Base-by-base conservation (phyloP, 78 protist species). In the Chrysochromulina tobinii region DNA sequence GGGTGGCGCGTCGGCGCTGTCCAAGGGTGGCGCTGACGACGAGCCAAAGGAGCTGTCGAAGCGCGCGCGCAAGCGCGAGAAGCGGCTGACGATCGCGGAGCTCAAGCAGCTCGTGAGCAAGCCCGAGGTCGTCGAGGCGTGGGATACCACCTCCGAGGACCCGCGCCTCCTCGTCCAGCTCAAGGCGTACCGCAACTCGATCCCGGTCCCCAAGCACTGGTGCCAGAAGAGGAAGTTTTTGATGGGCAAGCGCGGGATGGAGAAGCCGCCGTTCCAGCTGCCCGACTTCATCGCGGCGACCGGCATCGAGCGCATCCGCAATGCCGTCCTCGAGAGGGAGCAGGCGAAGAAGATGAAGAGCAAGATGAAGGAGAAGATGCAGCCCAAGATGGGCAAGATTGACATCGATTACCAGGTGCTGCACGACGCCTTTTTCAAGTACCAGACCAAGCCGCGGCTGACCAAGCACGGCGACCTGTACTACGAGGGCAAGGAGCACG, bases 151-250 rank as follows among this genome's bases (percentile, higher is more conserved):
- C 51, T 75, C 99, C 21, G 53, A 92, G 15, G 99, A 99, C 89
- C 99, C 99, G 50, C 17, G 61, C 15, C 92, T 97, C 38, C 96
- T 99, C 27, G 96, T 98, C 18, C 67, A 90, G 15, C 92, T 99
- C 57, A 99, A 99, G 94, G 1, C 87, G 25, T 88, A 66, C 57
- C 83, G 92, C 25, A 91, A 92, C 69, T 48, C 92, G 17, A 97
- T 99, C 7, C 97, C 99, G 3, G 99, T 99, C 38, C 99, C 99
- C 21, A 88, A 94, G 72, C 99, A 99, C 95, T 99, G 99, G 99
- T 48, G 85, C 81, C 97, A 97, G 89, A 99, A 97, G 96, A 93
- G 98, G 27, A 95, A 95, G 72, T 98, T 97, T 90, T 95, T 99
- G 67, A 98, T 96, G 90, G 97, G 95, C 48, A 98, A 99, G 93